Evolutionary conservation across 805 yeast species (phyloP).

Genomic region (Starmerella vitae): DNA sequence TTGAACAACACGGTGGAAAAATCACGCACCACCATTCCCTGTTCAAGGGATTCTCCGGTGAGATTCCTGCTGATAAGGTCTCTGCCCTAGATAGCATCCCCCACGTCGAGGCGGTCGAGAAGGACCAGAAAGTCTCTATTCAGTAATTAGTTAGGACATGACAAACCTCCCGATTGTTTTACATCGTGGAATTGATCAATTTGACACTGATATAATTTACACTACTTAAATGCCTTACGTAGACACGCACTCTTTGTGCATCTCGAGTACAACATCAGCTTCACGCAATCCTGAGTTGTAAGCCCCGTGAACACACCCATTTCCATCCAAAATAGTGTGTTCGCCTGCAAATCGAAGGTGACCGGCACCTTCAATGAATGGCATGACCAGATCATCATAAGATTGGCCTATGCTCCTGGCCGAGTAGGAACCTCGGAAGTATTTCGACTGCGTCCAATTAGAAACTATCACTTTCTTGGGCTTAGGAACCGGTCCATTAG

Average conservation of each 20-base stretch:
- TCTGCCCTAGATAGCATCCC: constrained; percentile 20
- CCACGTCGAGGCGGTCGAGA: constrained; percentile 24
- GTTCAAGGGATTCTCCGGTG: constrained; percentile 28
- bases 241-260: not conserved
- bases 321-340: constrained; percentile 73
- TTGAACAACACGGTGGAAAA: constrained; percentile 23
- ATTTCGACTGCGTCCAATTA: constrained; percentile 61
- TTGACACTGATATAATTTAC: not conserved
- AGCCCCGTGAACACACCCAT: constrained; percentile 89
- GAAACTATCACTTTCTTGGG: constrained; percentile 35
- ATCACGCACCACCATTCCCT: constrained; percentile 26
- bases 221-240: not conserved
- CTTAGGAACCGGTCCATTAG: constrained; percentile 22
- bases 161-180: not conserved
- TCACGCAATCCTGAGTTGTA: constrained; percentile 61
- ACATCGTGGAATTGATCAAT: not conserved
- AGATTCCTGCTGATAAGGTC: constrained; percentile 24
- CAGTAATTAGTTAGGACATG: constrained; percentile 8
- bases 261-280: constrained; percentile 30
- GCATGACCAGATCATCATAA: constrained; percentile 46
- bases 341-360: constrained; percentile 79
- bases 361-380: constrained; percentile 46
- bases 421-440: constrained; percentile 61
- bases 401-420: constrained; percentile 60
- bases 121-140: constrained; percentile 23